phyloP scores from a whole-genome alignment of 176 grass and related monocot genomes.

The barley (Hordeum vulgare) region MorexV3_pseudomolecules_assembly NC_058522.1:547967417-547967916 shows the following conservation, averaged over 20 bases:
- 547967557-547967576: conserved; percentile 53
- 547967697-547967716: conserved; percentile 36
- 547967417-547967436: background rate
- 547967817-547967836: conserved; percentile 19
- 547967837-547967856: conserved; percentile 29
- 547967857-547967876: conserved; percentile 26
- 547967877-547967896: conserved; percentile 2
- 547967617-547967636: background rate
- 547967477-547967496: conserved; percentile 49
- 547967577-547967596: conserved; percentile 54
- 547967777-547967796: conserved; percentile 48
- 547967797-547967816: conserved; percentile 73
- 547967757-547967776: conserved; percentile 44
- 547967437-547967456: conserved; percentile 61
- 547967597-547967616: conserved; percentile 73
- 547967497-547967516: conserved; percentile 76
- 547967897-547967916: background rate
- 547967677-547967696: conserved; percentile 43
- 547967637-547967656: conserved; percentile 17
- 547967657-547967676: conserved; percentile 45
- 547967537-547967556: conserved; percentile 74
- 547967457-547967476: conserved; percentile 61
- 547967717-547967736: background rate
- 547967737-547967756: conserved; percentile 32
- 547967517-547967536: conserved; percentile 40